Evolutionary conservation across 2,329 filamentous ascomycete genomes (phyloP).

Genomic region (Colletotrichum sp.): DNA sequence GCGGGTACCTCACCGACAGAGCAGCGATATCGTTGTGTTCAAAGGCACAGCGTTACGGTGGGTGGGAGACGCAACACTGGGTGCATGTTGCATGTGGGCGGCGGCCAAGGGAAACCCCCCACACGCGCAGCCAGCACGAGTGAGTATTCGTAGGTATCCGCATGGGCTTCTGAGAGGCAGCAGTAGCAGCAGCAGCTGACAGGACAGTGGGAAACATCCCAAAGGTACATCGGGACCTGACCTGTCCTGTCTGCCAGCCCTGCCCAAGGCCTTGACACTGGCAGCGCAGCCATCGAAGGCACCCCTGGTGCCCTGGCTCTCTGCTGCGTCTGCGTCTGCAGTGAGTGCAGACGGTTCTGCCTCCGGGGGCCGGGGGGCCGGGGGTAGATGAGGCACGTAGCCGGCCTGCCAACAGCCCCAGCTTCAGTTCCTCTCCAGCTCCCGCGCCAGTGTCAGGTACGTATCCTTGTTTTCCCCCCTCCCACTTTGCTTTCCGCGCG

Average conservation of each 20-base stretch:
- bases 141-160: background rate
- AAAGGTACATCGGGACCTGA: background rate
- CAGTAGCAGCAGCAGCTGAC: background rate
- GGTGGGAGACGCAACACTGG: background rate
- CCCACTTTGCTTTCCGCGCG: background rate
- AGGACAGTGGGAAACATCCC: slow-evolving; percentile 1
- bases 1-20: background rate
- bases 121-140: background rate
- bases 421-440: background rate
- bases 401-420: background rate
- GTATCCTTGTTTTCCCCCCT: background rate
- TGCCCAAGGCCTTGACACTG: background rate
- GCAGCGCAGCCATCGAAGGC: background rate
- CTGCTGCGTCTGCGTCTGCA: background rate
- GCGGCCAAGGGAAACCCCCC: background rate
- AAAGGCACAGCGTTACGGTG: background rate
- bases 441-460: background rate
- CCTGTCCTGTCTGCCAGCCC: background rate
- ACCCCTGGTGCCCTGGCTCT: background rate
- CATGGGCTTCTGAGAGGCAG: background rate
- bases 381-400: background rate
- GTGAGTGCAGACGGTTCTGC: background rate
- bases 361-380: background rate
- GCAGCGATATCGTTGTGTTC: background rate
- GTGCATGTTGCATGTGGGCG: background rate